Base-by-base conservation (phyloP, 2,329 filamentous ascomycete species). In the Tolypocladium tropicale region DNA sequence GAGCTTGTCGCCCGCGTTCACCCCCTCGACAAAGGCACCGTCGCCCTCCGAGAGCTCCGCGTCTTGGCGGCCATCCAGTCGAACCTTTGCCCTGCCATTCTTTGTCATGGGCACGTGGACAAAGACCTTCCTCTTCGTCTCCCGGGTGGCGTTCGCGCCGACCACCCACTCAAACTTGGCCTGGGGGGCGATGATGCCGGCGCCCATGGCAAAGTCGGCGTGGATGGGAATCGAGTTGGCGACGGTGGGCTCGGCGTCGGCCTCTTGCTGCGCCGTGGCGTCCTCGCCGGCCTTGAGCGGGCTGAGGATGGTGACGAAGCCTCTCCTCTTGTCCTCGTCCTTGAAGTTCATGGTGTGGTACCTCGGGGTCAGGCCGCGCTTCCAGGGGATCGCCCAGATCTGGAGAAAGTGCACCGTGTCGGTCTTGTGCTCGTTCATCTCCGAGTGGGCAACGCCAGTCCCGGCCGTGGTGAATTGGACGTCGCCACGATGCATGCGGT, bases 401-500 rank as follows among this genome's bases (percentile, higher is more conserved):
- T 95, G 90, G 36, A 95, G 74, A 67, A 95, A 95, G 68, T 95
- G 90, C 14, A 90, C 87, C 28, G 86, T 83, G 49, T 89, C 82
- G 16, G 79, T 73, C 54, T 74, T 69, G 68, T 90, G 84, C 72
- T 94, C 85, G 71, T 93, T 94, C 72, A 86, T 84, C 72, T 95
- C 90, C 9, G 84, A 88, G 70, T 95, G 90, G 2, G 89, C 82
- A 64, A 95, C 82, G 64, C 84, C 84, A 6, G 83, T 90, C 55
- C 90, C 90, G n/a, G 89, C 90, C 16, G 86, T 91, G 11, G 90
- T 95, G 71, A 95, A 95, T 67, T 95, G 90, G 49, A 95, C 88
- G 69, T 95, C 90, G 14, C 90, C 89, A 39, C 89, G 78, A 65
- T 81, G 81, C 77, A 95, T 86, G 36, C 82, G 77, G 65, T 78